Evolutionary conservation across 2,329 filamentous ascomycete genomes (phyloP), one percentile per base, ranked within the genome.

Genomic region (Gliomastix tumulicola): DNA sequence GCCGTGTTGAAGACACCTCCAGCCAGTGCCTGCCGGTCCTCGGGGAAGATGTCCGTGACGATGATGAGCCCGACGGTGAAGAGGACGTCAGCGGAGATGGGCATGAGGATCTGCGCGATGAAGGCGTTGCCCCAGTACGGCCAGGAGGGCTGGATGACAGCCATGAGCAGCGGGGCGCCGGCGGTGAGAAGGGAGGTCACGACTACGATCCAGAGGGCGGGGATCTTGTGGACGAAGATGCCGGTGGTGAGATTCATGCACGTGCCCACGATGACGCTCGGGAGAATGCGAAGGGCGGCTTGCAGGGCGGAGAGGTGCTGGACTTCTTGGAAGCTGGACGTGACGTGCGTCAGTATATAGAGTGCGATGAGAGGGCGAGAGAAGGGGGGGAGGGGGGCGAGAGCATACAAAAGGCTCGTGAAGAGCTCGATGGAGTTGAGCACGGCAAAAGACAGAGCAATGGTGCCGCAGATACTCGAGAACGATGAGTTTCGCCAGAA

Each of bases 1-100:
- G 71, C 59, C 0, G 74, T 77, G 41, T 76, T 79, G 51, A 80
- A 81, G 0, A 82, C 75, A 0, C 72, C 75, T 0, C 76, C 78
- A 0, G 74, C 76, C 1, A 82, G 56, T 0, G 71, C 71, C 39
- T 81, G 76, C 2, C 65, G 76, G 8, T 73, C 55, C n/a, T 66
- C 59, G 0, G 73, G 69, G 41, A 79, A 80, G 4, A 62, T 65
- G 12, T 73, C 67, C 1, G 66, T 65, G 7, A 79, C 66, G 4
- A 79, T 54, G 16, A 80, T 62, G 17, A 71, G 57, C 1, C 66
- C 71, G 3, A 80, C 65, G 0, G 71, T 79, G 48, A 76, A 79
- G 7, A 80, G 56, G 0, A 74, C 61, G 32, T 73, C 66, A 15
- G 42, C 52, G 9, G 56, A 60, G 5, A 71, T 47, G 0, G 68